Conservation (phyloP, 495 filamentous ascomycete species). For the Pyronema domesticum region DNA sequence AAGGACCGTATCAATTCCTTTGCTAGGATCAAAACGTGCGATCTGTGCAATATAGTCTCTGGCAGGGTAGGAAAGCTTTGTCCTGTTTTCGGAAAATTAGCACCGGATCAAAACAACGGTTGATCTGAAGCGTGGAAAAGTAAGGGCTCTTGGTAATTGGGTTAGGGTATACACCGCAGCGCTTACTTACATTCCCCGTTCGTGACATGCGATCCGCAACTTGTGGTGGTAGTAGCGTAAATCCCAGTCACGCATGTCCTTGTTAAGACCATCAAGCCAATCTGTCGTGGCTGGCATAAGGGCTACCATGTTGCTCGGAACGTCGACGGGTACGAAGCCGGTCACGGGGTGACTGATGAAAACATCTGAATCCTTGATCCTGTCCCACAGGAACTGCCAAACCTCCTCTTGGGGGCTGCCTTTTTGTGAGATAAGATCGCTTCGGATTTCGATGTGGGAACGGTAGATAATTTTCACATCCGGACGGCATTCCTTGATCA, state of each 20-base stretch:
- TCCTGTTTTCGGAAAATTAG: conserved; percentile 29
- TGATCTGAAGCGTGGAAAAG: neutral
- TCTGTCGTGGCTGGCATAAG: conserved; percentile 77
- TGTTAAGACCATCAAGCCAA: conserved; percentile 80
- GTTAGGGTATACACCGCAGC: neutral
- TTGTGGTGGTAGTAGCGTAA: conserved; percentile 54
- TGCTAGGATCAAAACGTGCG: conserved; percentile 72
- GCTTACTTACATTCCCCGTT: conserved; percentile 35
- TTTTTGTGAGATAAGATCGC: conserved; percentile 44
- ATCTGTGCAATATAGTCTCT: conserved; percentile 70
- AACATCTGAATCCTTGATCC: conserved; percentile 52
- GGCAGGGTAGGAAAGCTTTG: conserved; percentile 47
- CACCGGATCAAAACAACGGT: neutral
- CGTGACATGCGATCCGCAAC: conserved; percentile 49
- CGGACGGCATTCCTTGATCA: conserved; percentile 55
- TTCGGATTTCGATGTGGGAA: conserved; percentile 70
- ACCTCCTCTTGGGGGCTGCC: conserved; percentile 54
- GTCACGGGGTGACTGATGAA: conserved; percentile 76
- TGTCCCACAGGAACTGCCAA: conserved; percentile 62
- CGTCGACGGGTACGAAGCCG: conserved; percentile 52
- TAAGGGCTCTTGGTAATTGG: neutral
- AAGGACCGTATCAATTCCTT: conserved; percentile 67
- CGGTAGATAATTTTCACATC: conserved; percentile 64
- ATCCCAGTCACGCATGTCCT: conserved; percentile 56
- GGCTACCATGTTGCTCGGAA: conserved; percentile 48